Base-by-base conservation (phyloP, 1,139 yeast species). In the Saccharomycopsis hybrid region DNA sequence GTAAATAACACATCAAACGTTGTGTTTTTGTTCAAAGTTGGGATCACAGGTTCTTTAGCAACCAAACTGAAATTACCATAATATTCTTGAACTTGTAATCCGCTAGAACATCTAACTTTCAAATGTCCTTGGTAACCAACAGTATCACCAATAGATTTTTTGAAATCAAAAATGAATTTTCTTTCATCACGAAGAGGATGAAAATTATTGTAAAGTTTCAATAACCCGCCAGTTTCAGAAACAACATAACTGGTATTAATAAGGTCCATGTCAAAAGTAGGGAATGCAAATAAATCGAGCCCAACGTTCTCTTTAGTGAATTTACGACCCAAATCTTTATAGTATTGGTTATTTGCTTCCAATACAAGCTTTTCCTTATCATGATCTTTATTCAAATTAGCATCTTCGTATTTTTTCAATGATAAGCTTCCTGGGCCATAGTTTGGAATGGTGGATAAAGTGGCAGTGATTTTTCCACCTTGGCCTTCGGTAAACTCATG, bases 41-140 rank as follows among this genome's bases (percentile, higher is more conserved):
- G 90, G 30, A 89, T 65, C 11, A 70, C 67, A 2, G 96, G 95
- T 25, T 68, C 69, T 4, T 57, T 56, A 2, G 65, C 56, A 2
- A 59, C 48, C 3, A 61, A 55, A 5, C 55, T 55, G 54, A 73
- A 66, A 51, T 74, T 77, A 1, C 92, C 94, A 59, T 82, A 83
- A 63, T 88, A 86, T 52, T 80, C 79, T n/a, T 79, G 68, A 4
- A 92, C 89, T 61, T 87, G 95, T 52, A 94, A 71, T 0, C 98
- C 98, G 56, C 78, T 82, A 1, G 97, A 88, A 60, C 94, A 85
- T 57, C 99, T 83, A 40, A 89, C 77, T 62, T 89, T 89, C 58
- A 92, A 68, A 59, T 85, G 84, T 3, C 86, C 92, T 63, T 87
- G 95, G 59, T 85, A 84, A 3, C 95, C 98, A 11, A 70, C 60